Conservation (phyloP, 176 grass and related monocot species). For the Neostapfia colusana region DNA sequence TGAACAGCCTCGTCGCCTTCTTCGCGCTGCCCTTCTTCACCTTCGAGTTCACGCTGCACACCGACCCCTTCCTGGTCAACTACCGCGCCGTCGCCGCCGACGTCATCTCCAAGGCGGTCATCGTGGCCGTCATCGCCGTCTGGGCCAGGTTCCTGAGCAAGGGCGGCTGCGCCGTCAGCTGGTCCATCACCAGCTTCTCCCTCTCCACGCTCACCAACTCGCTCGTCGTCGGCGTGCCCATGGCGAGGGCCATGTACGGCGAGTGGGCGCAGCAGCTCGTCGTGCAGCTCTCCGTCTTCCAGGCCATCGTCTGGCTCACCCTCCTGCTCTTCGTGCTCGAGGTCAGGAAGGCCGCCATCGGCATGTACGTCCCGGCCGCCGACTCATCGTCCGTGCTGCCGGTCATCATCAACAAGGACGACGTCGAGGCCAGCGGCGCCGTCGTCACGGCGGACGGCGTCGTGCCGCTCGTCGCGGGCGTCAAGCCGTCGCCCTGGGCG, state of each 20-base stretch:
- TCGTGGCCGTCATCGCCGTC: slow-evolving; percentile 51
- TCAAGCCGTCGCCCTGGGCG: slow-evolving; percentile 57
- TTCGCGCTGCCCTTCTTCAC: slow-evolving; percentile 90
- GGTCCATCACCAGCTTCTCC: slow-evolving; percentile 82
- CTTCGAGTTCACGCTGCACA: slow-evolving; percentile 93
- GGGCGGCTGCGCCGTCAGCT: slow-evolving; percentile 48
- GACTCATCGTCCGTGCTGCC: background rate
- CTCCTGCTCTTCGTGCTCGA: slow-evolving; percentile 86
- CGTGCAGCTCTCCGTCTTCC: slow-evolving; percentile 89
- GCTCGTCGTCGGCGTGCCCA: slow-evolving; percentile 84
- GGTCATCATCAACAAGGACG: too few relatives aligned
- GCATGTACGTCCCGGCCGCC: slow-evolving; percentile 33
- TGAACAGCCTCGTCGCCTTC: slow-evolving; percentile 86
- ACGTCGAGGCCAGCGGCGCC: slow-evolving; percentile 20
- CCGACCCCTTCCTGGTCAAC: slow-evolving; percentile 91
- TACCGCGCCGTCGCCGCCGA: slow-evolving; percentile 84
- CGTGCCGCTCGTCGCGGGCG: slow-evolving; percentile 9
- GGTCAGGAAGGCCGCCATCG: slow-evolving; percentile 64
- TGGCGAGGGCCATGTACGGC: slow-evolving; percentile 84
- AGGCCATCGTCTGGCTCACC: slow-evolving; percentile 72
- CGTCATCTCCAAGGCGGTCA: slow-evolving; percentile 71
- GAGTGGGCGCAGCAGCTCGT: slow-evolving; percentile 92
- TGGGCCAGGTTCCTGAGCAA: slow-evolving; percentile 63
- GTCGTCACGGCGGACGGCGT: background rate
- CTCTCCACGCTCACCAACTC: slow-evolving; percentile 79